phyloP scores from a whole-genome alignment of 805 yeast genomes.

The Candida dendrica region DNA sequence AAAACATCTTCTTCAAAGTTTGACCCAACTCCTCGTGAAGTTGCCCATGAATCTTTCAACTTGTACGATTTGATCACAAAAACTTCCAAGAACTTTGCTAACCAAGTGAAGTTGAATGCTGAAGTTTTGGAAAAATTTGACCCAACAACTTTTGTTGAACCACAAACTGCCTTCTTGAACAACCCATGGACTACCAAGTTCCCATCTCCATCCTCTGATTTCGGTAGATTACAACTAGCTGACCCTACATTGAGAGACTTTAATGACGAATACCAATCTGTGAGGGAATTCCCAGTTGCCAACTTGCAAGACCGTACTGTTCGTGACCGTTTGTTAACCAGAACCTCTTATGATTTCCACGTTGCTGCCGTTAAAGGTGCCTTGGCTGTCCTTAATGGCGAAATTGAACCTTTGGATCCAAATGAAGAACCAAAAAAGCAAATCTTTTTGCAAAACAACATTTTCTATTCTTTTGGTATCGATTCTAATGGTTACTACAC shows the following conservation, averaged over 20 bases:
- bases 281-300: constrained; percentile 60
- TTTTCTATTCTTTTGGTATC: constrained; percentile 76
- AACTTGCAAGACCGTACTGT: constrained; percentile 59
- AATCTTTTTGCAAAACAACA: constrained; percentile 72
- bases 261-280: constrained; percentile 85
- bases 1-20: constrained; percentile 60
- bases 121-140: constrained; percentile 33
- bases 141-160: constrained; percentile 51
- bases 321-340: constrained; percentile 69
- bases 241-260: constrained; percentile 56
- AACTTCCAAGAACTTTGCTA: constrained; percentile 58
- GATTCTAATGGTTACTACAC: constrained; percentile 63
- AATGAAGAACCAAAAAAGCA: constrained; percentile 53
- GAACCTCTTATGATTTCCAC: constrained; percentile 70
- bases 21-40: constrained; percentile 49
- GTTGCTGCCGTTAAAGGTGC: constrained; percentile 75
- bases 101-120: constrained; percentile 46
- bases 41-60: constrained; percentile 26
- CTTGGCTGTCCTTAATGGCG: constrained; percentile 64
- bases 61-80: constrained; percentile 53
- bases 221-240: constrained; percentile 20
- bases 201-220: constrained; percentile 17
- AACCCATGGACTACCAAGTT: constrained; percentile 64
- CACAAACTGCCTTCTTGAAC: constrained; percentile 53
- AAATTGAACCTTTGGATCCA: constrained; percentile 75